These are phyloP conservation scores for Phoma sp. DNA, from an alignment of 2,329 filamentous ascomycete species.

Conservation along the genomic window DNA sequence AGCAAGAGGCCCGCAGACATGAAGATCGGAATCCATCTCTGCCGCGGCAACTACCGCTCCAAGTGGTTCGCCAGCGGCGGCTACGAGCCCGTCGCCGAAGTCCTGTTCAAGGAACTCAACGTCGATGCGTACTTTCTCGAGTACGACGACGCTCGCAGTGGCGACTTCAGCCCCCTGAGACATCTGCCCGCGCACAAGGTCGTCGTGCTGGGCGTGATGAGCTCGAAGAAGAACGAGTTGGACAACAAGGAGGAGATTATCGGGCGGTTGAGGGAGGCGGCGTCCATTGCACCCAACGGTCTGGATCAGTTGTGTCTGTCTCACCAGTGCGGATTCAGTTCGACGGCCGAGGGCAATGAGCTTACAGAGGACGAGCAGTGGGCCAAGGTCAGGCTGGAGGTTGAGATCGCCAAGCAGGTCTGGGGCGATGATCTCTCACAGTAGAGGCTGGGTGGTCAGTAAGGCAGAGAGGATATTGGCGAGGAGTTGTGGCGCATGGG, in stretches of 20 bases:
- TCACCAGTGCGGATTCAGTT: conserved; percentile 67
- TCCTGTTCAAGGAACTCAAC: conserved; percentile 64
- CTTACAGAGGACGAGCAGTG: conserved; percentile 65
- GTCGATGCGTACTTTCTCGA: conserved; percentile 68
- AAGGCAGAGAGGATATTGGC: not conserved
- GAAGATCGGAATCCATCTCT: conserved; percentile 65
- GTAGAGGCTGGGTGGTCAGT: conserved; percentile 20
- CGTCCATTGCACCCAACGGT: conserved; percentile 58
- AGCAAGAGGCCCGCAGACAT: conserved; percentile 61
- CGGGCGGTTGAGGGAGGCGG: conserved; percentile 48
- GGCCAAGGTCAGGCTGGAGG: conserved; percentile 63
- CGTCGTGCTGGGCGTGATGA: conserved; percentile 64
- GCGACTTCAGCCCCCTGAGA: conserved; percentile 64
- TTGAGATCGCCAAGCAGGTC: conserved; percentile 65
- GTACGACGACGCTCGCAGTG: conserved; percentile 64
- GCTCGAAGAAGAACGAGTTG: conserved; percentile 64
- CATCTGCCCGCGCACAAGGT: conserved; percentile 62
- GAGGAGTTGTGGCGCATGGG: not conserved
- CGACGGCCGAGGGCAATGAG: conserved; percentile 64
- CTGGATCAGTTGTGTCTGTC: conserved; percentile 64
- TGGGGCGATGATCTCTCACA: conserved; percentile 60
- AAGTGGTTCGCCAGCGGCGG: conserved; percentile 66
- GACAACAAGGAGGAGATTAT: conserved; percentile 57
- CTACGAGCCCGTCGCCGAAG: conserved; percentile 65
- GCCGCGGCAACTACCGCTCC: conserved; percentile 64